Evolutionary conservation across 78 protist genomes (phyloP), one percentile per base, ranked within the genome.

Genomic region (Dictyostelium capitatum): DNA sequence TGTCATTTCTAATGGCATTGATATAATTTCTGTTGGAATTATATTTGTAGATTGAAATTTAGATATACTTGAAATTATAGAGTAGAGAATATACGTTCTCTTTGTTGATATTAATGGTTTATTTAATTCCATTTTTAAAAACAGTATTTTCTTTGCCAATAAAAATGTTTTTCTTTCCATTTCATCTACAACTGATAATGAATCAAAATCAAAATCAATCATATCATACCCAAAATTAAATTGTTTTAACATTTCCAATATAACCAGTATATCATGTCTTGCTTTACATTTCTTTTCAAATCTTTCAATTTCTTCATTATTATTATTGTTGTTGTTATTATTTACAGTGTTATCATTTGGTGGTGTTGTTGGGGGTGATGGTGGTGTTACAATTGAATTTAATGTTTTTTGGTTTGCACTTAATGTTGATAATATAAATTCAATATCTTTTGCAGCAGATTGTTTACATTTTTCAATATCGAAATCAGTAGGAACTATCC

Each of bases 1-100:
- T 30, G 85, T 87, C 93, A 87, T 87, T 53, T 77, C 93, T 6
- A 87, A 12, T 77, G 93, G 93, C n/a, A 85, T 85, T 5, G 92
- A n/a, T 10, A 41, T 50, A 5, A 87, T 74, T 37, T 87, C 84
- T 19, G 15, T 25, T 65, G 93, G 93, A 32, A 41, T 3, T 1
- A 64, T 53, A 50, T 69, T 41, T 5, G 79, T 64, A 65, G n/a
- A 28, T 20, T 77, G 17, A 51, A 51, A 85, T 32, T 82, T 28
- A 14, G 67, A 20, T n/a, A 87, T 77, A 15, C 23, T 56, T 2
- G 51, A 47, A n/a, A 87, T 87, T 17, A 87, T 77, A 30, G 84
- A 59, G n/a, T 51, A 12, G 50, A 87, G 37, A 51, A 87, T 65
- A 87, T 50, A 51, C n/a, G 41, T 82, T 50, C 93, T 48, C 20